A percentile compares a stretch with the other conserved stretches of the same genome.
Conservation (phyloP, 495 filamentous ascomycete genomes). For the Hyaloscypha hepaticicola region DNA sequence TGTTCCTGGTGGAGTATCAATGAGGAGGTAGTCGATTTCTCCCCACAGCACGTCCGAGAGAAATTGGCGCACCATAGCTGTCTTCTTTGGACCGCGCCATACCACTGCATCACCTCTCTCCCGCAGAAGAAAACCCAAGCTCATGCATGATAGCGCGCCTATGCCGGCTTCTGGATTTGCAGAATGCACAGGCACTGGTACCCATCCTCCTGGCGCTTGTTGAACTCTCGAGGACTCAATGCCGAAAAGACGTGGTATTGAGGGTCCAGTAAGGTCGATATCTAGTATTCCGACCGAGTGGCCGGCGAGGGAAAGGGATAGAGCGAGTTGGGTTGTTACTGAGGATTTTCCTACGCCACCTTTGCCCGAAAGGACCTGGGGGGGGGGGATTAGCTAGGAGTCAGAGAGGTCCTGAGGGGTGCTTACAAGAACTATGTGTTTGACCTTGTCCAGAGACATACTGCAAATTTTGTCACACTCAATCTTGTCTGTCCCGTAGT, state of each 20-base stretch:
- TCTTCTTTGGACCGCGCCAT: constrained; percentile 98
- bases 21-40: constrained; percentile 79
- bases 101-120: constrained; percentile 86
- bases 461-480: constrained; percentile 15
- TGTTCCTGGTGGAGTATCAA: constrained; percentile 95
- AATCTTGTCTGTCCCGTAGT: constrained; percentile 8
- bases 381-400: constrained; percentile 22
- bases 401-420: not conserved
- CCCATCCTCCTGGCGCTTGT: constrained; percentile 85
- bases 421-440: constrained; percentile 59
- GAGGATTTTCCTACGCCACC: constrained; percentile 98
- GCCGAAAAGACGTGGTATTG: constrained; percentile 89
- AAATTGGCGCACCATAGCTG: constrained; percentile 97
- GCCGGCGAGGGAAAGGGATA: constrained; percentile 80
- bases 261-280: constrained; percentile 93
- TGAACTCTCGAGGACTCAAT: constrained; percentile 87
- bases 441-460: constrained; percentile 59
- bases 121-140: constrained; percentile 84
- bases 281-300: constrained; percentile 93
- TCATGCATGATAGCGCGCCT: constrained; percentile 84
- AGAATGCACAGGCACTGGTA: constrained; percentile 79
- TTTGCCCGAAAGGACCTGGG: constrained; percentile 88
- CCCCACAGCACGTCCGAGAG: constrained; percentile 91
- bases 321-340: constrained; percentile 89
- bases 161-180: constrained; percentile 41